These are phyloP conservation scores for Glaciozyma antarctica DNA, from an alignment of 768 basidiomycete genomes.

Conservation along the genomic window DNA sequence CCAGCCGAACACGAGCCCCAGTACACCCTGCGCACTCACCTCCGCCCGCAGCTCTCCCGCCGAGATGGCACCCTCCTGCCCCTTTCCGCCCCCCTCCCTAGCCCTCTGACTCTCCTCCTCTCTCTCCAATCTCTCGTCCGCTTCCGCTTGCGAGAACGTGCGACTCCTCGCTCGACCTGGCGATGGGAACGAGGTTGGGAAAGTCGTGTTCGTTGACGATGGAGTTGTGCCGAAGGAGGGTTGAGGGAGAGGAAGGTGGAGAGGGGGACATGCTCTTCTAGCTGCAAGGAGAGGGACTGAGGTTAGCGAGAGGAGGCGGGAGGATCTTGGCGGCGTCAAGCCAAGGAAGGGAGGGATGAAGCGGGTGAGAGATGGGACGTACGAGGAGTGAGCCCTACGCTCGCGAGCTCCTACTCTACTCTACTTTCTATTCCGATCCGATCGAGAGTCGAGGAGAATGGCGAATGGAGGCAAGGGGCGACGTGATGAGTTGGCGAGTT, in stretches of 20 bases:
- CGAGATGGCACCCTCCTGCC: conserved; percentile 4
- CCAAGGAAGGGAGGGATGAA: background rate
- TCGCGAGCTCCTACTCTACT: no score
- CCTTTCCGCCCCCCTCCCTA: background rate
- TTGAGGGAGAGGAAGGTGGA: background rate
- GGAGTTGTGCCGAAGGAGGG: background rate
- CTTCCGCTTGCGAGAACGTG: conserved; percentile 18
- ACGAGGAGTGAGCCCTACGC: background rate
- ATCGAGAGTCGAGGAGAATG: no score
- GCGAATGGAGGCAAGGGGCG: no score
- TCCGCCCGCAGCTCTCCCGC: conserved; percentile 16
- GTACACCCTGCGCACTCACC: background rate
- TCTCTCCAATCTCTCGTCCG: conserved; percentile 7
- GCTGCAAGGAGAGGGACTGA: background rate
- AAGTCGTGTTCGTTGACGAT: no score
- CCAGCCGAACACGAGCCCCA: no score
- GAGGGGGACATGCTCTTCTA: background rate
- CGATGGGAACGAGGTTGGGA: no score
- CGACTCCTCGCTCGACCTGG: background rate
- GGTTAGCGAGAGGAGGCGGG: background rate
- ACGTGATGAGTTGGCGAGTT: no score
- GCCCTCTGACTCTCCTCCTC: conserved; percentile 6
- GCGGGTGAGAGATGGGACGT: background rate
- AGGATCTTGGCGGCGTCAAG: no score
- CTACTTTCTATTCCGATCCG: no score